Conservation (phyloP, 2,329 filamentous ascomycete genomes). For the Paecilomyces sp. region DNA sequence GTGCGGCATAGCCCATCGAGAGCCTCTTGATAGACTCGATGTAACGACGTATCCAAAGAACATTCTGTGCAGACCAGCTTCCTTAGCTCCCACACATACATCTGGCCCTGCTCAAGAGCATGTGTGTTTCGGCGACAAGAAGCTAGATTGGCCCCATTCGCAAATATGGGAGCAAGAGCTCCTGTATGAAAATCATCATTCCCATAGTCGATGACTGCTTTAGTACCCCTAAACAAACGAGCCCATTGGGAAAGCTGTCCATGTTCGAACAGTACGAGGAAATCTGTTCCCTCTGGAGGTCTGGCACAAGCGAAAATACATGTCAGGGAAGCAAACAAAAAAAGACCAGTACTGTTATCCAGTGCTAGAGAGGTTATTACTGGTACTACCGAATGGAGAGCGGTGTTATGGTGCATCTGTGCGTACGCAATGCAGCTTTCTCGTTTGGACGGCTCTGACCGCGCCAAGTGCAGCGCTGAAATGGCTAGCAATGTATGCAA, state of each 20-base stretch:
- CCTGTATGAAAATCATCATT: slow-evolving; percentile 11
- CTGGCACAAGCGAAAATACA: slow-evolving; percentile 30
- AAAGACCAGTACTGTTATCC: slow-evolving; percentile 29
- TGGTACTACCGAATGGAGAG: slow-evolving; percentile 22
- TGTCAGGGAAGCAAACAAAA: slow-evolving; percentile 34
- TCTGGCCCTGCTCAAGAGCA: slow-evolving; percentile 3
- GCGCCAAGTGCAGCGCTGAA: slow-evolving; percentile 44
- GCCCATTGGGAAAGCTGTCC: slow-evolving; percentile 32
- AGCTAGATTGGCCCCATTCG: slow-evolving; percentile 1
- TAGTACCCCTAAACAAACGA: slow-evolving; percentile 28
- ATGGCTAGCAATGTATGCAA: slow-evolving; percentile 45
- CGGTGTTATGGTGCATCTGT: slow-evolving; percentile 27
- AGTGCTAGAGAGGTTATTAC: slow-evolving; percentile 24
- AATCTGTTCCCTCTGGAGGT: slow-evolving; percentile 25
- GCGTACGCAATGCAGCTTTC: slow-evolving; percentile 35
- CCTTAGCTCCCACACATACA: slow-evolving; percentile 7
- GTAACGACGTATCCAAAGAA: background rate
- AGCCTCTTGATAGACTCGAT: slow-evolving; percentile 6
- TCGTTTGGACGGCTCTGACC: slow-evolving; percentile 28
- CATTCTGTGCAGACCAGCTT: slow-evolving; percentile 4
- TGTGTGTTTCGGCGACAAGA: background rate
- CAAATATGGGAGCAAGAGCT: slow-evolving; percentile 9
- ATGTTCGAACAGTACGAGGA: slow-evolving; percentile 26
- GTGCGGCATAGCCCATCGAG: slow-evolving; percentile 10
- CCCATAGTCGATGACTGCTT: slow-evolving; percentile 23